These are phyloP conservation scores for Citrus sinensis DNA, from an alignment of 345 rosid genomes.

Conservation along the genomic window DNA sequence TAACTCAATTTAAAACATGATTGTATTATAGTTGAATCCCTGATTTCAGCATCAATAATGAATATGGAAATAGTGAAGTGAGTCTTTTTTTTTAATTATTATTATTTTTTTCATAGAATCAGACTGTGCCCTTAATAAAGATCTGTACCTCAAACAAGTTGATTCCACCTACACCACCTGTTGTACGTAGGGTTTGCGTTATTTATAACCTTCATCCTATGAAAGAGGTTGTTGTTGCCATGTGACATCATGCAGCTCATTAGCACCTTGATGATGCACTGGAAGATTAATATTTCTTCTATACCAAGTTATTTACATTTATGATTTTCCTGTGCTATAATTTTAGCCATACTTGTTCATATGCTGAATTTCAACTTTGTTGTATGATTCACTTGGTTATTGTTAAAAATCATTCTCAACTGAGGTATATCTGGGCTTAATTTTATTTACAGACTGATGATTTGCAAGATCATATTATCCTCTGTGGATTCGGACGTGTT, in stretches of 20 bases:
- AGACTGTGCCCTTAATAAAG: neutral
- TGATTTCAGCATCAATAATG: neutral
- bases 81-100: neutral
- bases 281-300: constrained; percentile 1
- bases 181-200: neutral
- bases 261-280: neutral
- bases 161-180: neutral
- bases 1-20: neutral
- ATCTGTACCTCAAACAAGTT: neutral
- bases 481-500: constrained; percentile 97
- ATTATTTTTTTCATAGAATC: neutral
- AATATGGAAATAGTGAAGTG: neutral
- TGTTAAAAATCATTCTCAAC: neutral
- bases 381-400: neutral
- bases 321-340: neutral
- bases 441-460: constrained; percentile 82
- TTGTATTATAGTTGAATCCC: neutral
- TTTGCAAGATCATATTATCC: constrained; percentile 92
- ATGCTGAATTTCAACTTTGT: neutral
- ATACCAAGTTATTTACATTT: neutral
- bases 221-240: neutral
- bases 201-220: neutral
- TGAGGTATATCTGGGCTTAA: constrained; percentile 17
- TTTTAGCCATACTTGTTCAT: neutral
- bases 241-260: neutral